Conservation (phyloP, 2,329 filamentous ascomycete genomes). For the Neofusicoccum parvum region DNA sequence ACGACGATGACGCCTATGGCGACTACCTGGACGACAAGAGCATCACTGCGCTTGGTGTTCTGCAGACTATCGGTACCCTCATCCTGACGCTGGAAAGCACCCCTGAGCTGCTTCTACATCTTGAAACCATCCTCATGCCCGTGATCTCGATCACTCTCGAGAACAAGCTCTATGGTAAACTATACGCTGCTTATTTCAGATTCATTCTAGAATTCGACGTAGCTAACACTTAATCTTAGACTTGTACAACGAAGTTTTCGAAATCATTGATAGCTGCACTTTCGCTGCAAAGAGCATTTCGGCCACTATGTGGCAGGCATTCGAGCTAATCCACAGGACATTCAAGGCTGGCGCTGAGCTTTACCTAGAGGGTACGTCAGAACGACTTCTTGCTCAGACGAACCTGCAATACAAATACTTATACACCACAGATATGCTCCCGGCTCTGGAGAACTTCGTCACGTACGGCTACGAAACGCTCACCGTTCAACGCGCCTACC, state of each 20-base stretch:
- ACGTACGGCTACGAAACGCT: conserved; percentile 84
- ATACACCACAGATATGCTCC: conserved; percentile 75
- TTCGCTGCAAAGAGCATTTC: conserved; percentile 97
- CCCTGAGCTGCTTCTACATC: conserved; percentile 88
- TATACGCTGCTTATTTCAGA: background rate
- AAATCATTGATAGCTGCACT: conserved; percentile 99
- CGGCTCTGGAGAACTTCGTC: conserved; percentile 96
- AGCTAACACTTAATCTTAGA: conserved; percentile 51
- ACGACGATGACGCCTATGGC: conserved; percentile 76
- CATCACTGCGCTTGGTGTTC: conserved; percentile 91
- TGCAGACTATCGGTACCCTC: conserved; percentile 96
- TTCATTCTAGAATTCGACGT: background rate
- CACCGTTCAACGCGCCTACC: conserved; percentile 79
- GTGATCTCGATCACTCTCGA: conserved; percentile 95
- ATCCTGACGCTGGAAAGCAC: conserved; percentile 97
- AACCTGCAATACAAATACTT: conserved; percentile 13
- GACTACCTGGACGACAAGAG: conserved; percentile 98
- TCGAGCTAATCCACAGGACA: conserved; percentile 92
- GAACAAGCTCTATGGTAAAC: conserved; percentile 88
- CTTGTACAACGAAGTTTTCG: conserved; percentile 96
- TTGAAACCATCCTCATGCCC: conserved; percentile 95
- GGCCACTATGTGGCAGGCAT: conserved; percentile 96
- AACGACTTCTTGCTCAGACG: background rate
- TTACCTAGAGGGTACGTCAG: conserved; percentile 70
- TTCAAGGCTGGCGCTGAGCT: conserved; percentile 97